These are phyloP conservation scores for Fusarium pseudocircinatum DNA, from an alignment of 2,329 filamentous ascomycete species.

Conservation along the genomic window DNA sequence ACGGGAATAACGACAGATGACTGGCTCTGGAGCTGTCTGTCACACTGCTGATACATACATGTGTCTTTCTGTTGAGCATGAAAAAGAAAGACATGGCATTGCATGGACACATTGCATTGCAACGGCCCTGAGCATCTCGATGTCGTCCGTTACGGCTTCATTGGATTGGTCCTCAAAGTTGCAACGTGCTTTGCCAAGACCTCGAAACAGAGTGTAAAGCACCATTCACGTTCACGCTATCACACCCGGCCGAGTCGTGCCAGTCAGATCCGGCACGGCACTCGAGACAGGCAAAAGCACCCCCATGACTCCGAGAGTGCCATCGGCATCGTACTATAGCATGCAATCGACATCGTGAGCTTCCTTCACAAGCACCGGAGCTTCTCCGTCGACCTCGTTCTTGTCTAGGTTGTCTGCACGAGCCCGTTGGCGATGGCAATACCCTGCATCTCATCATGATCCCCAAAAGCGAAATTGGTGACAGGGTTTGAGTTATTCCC, in stretches of 20 bases:
- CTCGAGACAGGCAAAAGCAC: not conserved
- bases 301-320: slow-evolving; percentile 3
- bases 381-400: slow-evolving; percentile 6
- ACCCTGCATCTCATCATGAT: slow-evolving; percentile 18
- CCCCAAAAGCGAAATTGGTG: not conserved
- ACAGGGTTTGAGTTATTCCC: not conserved
- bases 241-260: not conserved
- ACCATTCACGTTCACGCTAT: not conserved
- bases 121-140: slow-evolving; percentile 24
- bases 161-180: not conserved
- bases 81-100: slow-evolving; percentile 8
- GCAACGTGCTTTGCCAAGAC: slow-evolving; percentile 19
- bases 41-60: not conserved
- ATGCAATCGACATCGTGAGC: slow-evolving; percentile 16
- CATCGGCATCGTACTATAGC: slow-evolving; percentile 16
- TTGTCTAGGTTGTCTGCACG: not conserved
- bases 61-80: not conserved
- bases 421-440: not conserved
- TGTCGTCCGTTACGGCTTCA: slow-evolving; percentile 10
- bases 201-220: not conserved
- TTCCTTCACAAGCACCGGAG: slow-evolving; percentile 3
- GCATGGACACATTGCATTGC: slow-evolving; percentile 1
- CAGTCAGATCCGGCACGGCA: slow-evolving; percentile 2
- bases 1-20: not conserved
- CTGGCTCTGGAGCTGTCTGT: not conserved